Evolutionary conservation across 148 eudicot species (phyloP), one percentile per base, ranked within the genome.

Genomic region (Rhododendron simsii): DNA sequence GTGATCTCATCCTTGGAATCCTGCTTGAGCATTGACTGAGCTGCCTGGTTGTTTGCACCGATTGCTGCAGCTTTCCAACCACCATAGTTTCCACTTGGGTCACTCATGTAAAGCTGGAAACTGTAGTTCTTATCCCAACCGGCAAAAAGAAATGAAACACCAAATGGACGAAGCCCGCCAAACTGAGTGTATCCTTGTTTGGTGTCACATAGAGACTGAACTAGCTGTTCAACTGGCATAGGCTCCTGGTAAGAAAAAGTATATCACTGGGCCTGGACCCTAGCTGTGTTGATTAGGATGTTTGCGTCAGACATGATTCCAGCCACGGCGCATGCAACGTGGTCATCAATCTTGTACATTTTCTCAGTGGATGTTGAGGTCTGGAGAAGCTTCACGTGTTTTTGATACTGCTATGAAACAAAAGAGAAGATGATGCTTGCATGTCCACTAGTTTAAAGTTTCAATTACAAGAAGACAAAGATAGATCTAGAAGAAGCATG

Each of bases 141-240:
- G 23, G 96, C 98, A 88, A 96, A 95, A 3, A 96, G 91, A 80
- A 95, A 95, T 0, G 97, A 96, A 26, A 96, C 98, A 8, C 98
- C 99, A 87, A 96, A 96, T 2, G 98, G 99, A 2, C 99, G 95
- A 39, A 96, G 97, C 80, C 99, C 99, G 88, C 99, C 99, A 88
- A 92, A 95, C 84, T 96, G 99, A 3, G 99, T 96, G 91, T 96
- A 95, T 45, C 96, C 98, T 91, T 96, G 99, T 87, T 96, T 95
- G 87, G 97, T 93, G 84, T 95, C 98, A 50, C 95, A 93, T 21
- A 96, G 86, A 9, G 98, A 96, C 78, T 95, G 99, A 35, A 95
- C 98, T 30, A 96, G 94, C 92, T 96, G 98, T 87, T 96, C 99
- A 5, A 95, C 98, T 8, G 97, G 98, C 95, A 96, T 92, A 12